Evolutionary conservation across 148 eudicot species (phyloP), one percentile per base, ranked within the genome.

Genomic region (Pouteria glomerata): DNA sequence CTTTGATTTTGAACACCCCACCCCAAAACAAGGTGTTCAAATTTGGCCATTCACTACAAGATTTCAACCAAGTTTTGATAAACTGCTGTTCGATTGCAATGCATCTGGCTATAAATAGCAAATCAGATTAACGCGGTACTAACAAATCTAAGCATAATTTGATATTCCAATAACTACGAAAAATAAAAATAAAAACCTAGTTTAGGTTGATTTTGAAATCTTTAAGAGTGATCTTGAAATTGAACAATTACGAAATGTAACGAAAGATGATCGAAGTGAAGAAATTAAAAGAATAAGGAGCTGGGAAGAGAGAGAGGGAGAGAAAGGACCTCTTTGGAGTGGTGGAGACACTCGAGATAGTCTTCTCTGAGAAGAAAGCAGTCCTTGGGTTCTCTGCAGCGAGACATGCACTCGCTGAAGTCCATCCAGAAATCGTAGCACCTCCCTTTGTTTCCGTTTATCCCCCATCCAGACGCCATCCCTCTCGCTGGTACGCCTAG

Each of bases 391-490:
- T 89, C 83, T 39, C 91, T 77, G 71, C 96, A 91, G 42, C 78
- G 85, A 56, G 98, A 95, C 98, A 95, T 95, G 76, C 97, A 91
- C 33, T 91, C 98, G 63, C 92, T 91, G 82, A 95, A 95, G 31
- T 95, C 98, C 80, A 86, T 89, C 98, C 97, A 91, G 80, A 95
- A 95, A 73, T 95, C 97, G 69, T 95, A 95, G 73, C 97, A 91
- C 60, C 98, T 78, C 5, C 97, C 96, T 58, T 91, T 94, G 83
- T 91, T 94, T 15, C 97, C 96, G 1, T 83, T 89, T 45, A 95
- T 95, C 56, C 98, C 98, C 96, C 97, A 91, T 3, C 97, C 97
- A 2, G 98, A 94, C 39, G 98, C 98, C 97, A 91, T 88, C 74
- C 51, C 55, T 64, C 44, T 57, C 69, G 64, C 62, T 60, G 33